phyloP scores from a whole-genome alignment of 257 asterid genomes.

The Leonotis leonurus region DNA sequence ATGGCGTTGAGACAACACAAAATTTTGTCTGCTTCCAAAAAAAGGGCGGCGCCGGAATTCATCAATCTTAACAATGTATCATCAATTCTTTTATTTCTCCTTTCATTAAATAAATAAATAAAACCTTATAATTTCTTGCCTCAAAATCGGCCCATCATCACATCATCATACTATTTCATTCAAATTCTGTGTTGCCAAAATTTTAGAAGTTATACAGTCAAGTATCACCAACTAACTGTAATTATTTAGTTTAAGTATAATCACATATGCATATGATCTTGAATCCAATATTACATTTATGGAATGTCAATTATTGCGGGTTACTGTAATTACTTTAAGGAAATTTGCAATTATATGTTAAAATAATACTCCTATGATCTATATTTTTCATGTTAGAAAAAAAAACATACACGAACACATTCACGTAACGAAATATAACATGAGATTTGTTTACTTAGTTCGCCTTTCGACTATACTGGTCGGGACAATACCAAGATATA shows the following conservation, averaged over 20 bases:
- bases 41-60: conserved; percentile 32
- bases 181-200: not conserved
- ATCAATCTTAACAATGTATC: not conserved
- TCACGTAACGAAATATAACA: too few relatives aligned
- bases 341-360: too few relatives aligned
- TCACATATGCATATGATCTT: not conserved
- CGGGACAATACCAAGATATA: too few relatives aligned
- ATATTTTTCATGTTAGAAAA: too few relatives aligned
- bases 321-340: not conserved
- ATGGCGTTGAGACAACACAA: not conserved
- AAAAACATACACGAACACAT: too few relatives aligned
- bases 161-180: not conserved
- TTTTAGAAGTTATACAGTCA: not conserved
- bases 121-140: too few relatives aligned
- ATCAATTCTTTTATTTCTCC: not conserved
- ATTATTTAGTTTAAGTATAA: not conserved
- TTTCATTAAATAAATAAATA: too few relatives aligned
- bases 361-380: not conserved
- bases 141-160: conserved; percentile 13
- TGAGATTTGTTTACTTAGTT: too few relatives aligned
- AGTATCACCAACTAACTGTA: not conserved
- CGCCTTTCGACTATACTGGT: too few relatives aligned
- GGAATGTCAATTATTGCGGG: not conserved
- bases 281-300: not conserved
- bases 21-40: not conserved